Evolutionary conservation across 176 grass and related monocot genomes (phyloP).

Genomic region (Areca catechu): DNA sequence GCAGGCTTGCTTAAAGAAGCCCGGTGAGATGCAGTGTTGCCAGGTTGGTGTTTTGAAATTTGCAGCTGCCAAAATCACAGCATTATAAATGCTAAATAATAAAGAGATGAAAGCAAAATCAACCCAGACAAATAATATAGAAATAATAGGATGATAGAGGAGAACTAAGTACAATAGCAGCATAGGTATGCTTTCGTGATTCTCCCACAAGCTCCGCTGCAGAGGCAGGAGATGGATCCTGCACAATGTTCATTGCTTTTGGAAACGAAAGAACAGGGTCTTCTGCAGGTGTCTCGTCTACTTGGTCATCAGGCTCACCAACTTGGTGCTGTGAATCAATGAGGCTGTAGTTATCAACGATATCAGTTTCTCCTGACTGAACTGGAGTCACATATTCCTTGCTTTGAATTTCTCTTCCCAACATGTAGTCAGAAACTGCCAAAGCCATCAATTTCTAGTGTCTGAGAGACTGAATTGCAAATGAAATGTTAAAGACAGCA

Average conservation of each 20-base stretch:
- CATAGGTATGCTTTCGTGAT: slow-evolving; percentile 77
- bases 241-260: slow-evolving; percentile 29
- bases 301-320: slow-evolving; percentile 37
- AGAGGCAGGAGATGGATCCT: slow-evolving; percentile 34
- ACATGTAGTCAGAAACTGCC: slow-evolving; percentile 37
- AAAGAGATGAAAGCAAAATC: no score
- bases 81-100: no score
- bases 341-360: slow-evolving; percentile 43
- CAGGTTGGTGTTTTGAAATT: slow-evolving; percentile 40
- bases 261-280: slow-evolving; percentile 42
- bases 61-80: slow-evolving; percentile 35
- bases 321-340: slow-evolving; percentile 44
- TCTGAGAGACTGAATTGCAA: no score
- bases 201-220: slow-evolving; percentile 54
- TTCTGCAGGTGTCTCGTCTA: slow-evolving; percentile 40
- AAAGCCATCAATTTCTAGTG: not conserved
- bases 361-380: slow-evolving; percentile 36
- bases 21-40: not conserved
- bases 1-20: no score
- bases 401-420: slow-evolving; percentile 50
- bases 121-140: no score
- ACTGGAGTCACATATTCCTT: slow-evolving; percentile 30
- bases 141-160: no score
- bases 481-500: no score
- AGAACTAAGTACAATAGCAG: slow-evolving; percentile 55